Evolutionary conservation across 768 basidiomycete genomes (phyloP).

Genomic region (Daedalea quercina): DNA sequence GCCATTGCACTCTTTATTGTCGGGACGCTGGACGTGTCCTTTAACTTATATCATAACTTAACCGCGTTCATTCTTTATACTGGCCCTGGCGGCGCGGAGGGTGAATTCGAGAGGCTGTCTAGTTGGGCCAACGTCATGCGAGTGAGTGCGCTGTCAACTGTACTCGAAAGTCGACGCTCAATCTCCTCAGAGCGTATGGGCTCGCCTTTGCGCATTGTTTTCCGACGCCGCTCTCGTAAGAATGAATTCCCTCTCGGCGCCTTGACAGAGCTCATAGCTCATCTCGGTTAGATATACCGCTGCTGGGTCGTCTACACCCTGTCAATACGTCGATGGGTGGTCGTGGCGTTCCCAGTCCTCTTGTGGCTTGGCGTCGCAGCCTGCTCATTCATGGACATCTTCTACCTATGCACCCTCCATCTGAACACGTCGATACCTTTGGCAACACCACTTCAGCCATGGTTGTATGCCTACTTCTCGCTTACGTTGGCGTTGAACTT

Average conservation of each 20-base stretch:
- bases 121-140: conserved; percentile 25
- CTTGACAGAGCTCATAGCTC: neutral
- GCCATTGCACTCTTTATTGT: neutral
- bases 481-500: neutral
- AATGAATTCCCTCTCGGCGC: neutral
- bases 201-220: neutral
- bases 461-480: neutral
- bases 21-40: conserved; percentile 16
- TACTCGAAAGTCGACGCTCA: neutral
- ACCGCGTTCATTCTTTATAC: conserved; percentile 30
- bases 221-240: conserved; percentile 1
- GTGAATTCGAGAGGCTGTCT: conserved; percentile 28
- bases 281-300: neutral
- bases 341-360: neutral
- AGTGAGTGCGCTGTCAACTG: neutral
- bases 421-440: neutral
- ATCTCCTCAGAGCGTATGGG: conserved; percentile 1
- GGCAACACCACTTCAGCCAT: neutral
- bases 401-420: neutral
- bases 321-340: neutral
- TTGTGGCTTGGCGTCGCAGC: neutral
- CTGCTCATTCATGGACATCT: neutral
- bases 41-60: conserved; percentile 34
- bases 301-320: neutral
- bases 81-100: conserved; percentile 20